Evolutionary conservation across 2,329 filamentous ascomycete genomes (phyloP).

Genomic region (Colletotrichum truncatum): DNA sequence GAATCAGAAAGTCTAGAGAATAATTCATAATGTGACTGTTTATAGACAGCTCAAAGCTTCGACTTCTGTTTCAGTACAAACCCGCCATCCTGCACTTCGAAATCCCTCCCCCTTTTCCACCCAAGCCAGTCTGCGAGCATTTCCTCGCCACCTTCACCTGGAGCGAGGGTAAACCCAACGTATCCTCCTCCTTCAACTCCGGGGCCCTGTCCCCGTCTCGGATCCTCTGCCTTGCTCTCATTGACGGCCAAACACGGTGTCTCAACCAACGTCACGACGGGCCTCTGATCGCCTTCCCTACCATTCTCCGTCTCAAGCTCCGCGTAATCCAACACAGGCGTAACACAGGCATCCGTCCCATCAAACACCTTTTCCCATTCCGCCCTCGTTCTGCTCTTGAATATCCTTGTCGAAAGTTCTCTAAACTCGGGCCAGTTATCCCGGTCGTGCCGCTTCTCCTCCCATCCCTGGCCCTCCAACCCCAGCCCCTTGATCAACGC

Average conservation of each 20-base stretch:
- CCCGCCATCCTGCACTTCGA: conserved; percentile 70
- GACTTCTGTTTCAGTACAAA: conserved; percentile 57
- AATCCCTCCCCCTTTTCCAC: conserved; percentile 78
- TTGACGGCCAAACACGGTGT: conserved; percentile 75
- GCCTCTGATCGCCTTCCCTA: conserved; percentile 76
- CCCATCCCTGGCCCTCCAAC: conserved; percentile 61
- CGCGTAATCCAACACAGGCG: conserved; percentile 80
- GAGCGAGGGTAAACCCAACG: conserved; percentile 62
- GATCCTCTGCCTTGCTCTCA: conserved; percentile 48
- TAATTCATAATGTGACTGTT: background rate
- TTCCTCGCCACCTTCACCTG: conserved; percentile 78
- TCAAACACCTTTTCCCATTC: conserved; percentile 92
- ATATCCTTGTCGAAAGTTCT: conserved; percentile 67
- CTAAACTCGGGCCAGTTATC: conserved; percentile 75
- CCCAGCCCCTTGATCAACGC: conserved; percentile 73
- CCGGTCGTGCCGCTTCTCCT: conserved; percentile 65
- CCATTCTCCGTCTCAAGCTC: conserved; percentile 68
- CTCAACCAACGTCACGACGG: conserved; percentile 71
- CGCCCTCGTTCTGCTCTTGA: conserved; percentile 73
- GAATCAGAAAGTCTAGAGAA: background rate
- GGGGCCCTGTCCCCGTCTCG: conserved; percentile 67
- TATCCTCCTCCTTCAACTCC: conserved; percentile 77
- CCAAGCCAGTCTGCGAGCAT: conserved; percentile 78
- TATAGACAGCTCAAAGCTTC: conserved; percentile 40
- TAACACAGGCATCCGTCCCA: conserved; percentile 90